These are phyloP conservation scores for Schizochytrium sp. DNA, from an alignment of 108 stramenopile species.

Conservation along the genomic window DNA sequence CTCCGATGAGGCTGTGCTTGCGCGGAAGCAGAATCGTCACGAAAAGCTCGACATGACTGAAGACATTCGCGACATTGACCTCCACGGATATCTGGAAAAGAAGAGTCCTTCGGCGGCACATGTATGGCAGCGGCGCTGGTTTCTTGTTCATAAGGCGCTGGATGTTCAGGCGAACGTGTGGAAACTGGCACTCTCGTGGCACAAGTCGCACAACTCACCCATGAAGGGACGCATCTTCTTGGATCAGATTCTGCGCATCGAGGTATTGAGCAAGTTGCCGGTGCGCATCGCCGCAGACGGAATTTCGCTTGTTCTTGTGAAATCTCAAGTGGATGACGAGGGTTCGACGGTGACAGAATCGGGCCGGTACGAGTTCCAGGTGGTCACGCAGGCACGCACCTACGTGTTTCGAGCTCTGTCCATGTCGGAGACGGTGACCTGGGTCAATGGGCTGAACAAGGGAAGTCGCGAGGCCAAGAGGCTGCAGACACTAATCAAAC, in stretches of 20 bases:
- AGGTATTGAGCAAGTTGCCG: neutral
- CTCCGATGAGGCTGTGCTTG: neutral
- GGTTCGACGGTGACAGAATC: neutral
- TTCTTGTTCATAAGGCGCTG: neutral
- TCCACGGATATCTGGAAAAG: neutral
- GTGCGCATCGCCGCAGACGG: neutral
- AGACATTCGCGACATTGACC: conserved; percentile 11
- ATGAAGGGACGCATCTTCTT: neutral
- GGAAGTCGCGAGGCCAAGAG: neutral
- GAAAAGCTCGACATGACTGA: neutral
- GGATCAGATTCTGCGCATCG: neutral
- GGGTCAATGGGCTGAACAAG: conserved; percentile 17
- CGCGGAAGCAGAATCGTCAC: neutral
- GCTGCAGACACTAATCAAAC: neutral
- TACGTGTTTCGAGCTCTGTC: neutral
- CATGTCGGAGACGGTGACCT: neutral
- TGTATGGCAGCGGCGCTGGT: neutral
- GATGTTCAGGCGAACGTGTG: neutral
- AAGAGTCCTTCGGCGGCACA: neutral
- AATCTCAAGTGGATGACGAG: neutral
- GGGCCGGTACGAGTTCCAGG: neutral
- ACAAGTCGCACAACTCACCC: neutral
- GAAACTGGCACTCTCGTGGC: conserved; percentile 10
- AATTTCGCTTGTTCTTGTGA: neutral
- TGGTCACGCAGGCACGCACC: neutral